Evolutionary conservation across 139 green algal species (phyloP).

Genomic region (Chlamydomonas urium): DNA sequence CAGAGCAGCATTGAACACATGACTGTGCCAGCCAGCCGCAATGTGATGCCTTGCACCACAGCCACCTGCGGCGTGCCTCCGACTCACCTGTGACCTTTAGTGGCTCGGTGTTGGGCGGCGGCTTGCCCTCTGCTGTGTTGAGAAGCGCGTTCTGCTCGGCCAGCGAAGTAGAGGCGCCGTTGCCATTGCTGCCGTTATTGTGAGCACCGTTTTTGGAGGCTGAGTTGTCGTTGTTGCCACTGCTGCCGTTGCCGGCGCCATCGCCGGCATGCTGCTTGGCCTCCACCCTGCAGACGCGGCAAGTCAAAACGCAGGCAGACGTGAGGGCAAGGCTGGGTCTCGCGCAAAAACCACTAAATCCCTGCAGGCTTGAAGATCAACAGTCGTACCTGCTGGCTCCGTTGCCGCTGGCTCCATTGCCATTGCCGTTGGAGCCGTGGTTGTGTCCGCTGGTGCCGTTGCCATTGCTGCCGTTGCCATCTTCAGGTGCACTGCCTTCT

Average conservation of each 20-base stretch:
- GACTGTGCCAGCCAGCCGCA: too few species aligned
- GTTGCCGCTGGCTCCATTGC: slow-evolving; percentile 28
- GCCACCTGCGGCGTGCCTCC: not conserved
- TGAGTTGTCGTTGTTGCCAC: slow-evolving; percentile 32
- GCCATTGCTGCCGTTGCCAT: slow-evolving; percentile 33
- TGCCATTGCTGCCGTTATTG: slow-evolving; percentile 35
- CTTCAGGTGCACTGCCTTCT: slow-evolving; percentile 56
- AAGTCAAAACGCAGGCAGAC: not conserved
- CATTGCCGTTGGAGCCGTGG: slow-evolving; percentile 26
- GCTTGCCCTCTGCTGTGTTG: slow-evolving; percentile 48
- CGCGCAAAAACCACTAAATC: not conserved
- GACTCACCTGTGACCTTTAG: not conserved
- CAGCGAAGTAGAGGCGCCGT: slow-evolving; percentile 34
- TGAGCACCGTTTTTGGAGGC: slow-evolving; percentile 27
- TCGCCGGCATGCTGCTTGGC: slow-evolving; percentile 18
- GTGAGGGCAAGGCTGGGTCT: not conserved
- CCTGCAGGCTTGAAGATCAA: not conserved
- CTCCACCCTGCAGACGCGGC: slow-evolving; percentile 9
- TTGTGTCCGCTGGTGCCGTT: slow-evolving; percentile 22
- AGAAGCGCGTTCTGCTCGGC: slow-evolving; percentile 30
- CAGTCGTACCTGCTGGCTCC: slow-evolving; percentile 5
- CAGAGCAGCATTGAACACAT: too few species aligned
- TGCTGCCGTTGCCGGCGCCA: slow-evolving; percentile 9
- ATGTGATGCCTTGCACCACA: too few species aligned
- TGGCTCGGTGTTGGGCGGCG: slow-evolving; percentile 20